Base-by-base conservation (phyloP, 2,329 filamentous ascomycete genomes). In the Diaporthe aspalathi region DNA sequence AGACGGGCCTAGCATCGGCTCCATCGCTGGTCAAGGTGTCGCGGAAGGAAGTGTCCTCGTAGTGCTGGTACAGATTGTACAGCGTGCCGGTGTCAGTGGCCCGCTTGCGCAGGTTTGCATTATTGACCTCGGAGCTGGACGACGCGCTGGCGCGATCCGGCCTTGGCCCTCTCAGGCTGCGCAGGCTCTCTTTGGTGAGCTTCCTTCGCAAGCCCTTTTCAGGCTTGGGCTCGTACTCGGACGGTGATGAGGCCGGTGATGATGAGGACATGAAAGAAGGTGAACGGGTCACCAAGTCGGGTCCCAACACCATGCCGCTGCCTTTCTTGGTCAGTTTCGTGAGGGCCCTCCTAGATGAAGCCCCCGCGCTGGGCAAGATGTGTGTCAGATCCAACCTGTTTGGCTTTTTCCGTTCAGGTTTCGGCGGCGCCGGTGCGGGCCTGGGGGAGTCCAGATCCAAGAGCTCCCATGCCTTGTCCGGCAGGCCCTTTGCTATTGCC, bases 401-500 rank as follows among this genome's bases (percentile, higher is more conserved):
- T 3, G 87, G 87, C 72, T 84, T 84, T 77, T 83, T 84, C 76
- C 84, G 88, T 75, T 81, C 83, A 62, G 79, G 80, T 16, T 75
- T 29, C 71, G 14, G 73, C 60, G 56, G 76, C 38, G 60, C 75
- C 38, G 73, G 65, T 50, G 76, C 77, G 74, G 74, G 72, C 11
- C 81, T 81, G 32, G 71, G 71, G 16, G 43, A 45, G 63, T 86
- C 83, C 68, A 86, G 82, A 73, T 87, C 85, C 27, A 88, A 79
- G 57, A 87, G 76, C 50, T 80, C 79, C 67, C 81, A 82, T 0
- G 84, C 81, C 74, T 88, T 88, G 54, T 81, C 76, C 0, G 87
- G 86, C 6, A 85, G 77, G 4, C 86, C 87, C 74, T 87, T 89
- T 27, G 87, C 86, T 84, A 90, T 89, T 72, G 87, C 85, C 1